Conservation (phyloP, 225 moss, liverwort and hornwort genomes). For the Antitrichia curtipendula region DNA sequence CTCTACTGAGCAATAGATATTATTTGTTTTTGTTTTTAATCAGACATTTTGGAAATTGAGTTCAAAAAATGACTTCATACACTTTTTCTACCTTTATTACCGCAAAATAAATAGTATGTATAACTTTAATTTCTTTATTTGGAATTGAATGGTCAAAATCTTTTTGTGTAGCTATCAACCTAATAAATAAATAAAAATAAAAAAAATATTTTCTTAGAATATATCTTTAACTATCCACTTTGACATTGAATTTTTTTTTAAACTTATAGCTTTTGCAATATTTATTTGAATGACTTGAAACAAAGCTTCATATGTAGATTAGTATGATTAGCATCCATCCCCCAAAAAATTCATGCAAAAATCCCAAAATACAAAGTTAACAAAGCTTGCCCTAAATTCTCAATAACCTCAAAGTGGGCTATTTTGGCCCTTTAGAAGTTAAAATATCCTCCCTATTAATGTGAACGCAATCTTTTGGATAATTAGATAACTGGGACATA, state of each 20-base stretch:
- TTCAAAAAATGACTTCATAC: too few relatives aligned
- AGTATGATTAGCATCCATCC: not conserved
- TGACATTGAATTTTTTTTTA: not conserved
- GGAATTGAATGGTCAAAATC: not conserved
- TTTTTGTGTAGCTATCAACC: not conserved
- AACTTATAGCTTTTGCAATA: not conserved
- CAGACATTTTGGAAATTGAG: not conserved
- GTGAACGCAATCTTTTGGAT: rapidly evolving
- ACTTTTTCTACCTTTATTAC: too few relatives aligned
- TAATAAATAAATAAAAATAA: too few relatives aligned
- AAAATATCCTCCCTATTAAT: too few relatives aligned
- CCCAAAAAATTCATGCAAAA: not conserved
- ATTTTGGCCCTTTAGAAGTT: rapidly evolving
- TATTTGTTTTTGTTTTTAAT: not conserved
- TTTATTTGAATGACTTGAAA: not conserved
- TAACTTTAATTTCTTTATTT: not conserved
- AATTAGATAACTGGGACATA: rapidly evolving
- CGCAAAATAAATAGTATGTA: not conserved
- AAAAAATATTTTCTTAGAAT: not conserved
- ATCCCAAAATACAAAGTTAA: not conserved
- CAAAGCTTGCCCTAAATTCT: too few relatives aligned
- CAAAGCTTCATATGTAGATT: not conserved
- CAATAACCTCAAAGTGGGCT: not conserved
- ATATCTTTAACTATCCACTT: not conserved
- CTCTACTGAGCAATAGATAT: not conserved